Percentiles rank a stretch among this genome's conserved stretches.
phyloP scores from a whole-genome alignment of 495 filamentous ascomycete genomes.

The Penicillium ucsense region DNA sequence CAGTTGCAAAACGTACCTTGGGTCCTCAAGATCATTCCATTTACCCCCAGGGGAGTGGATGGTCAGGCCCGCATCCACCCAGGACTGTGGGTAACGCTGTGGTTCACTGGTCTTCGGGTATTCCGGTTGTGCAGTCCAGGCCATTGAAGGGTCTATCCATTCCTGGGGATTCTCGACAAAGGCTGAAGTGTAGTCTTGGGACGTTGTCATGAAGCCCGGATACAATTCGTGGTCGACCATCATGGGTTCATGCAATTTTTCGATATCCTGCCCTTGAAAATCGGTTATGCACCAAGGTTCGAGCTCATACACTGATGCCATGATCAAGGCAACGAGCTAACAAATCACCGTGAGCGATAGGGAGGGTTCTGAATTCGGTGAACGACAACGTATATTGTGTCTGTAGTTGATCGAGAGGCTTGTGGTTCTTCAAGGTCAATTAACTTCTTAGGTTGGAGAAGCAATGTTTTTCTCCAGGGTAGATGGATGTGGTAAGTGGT shows the following conservation, averaged over 20 bases:
- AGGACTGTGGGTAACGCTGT: conserved; percentile 7
- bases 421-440: too few species aligned
- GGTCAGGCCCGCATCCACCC: conserved; percentile 8
- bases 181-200: background rate
- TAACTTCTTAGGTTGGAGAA: too few species aligned
- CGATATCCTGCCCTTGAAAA: background rate
- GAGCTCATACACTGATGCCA: background rate
- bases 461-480: too few species aligned
- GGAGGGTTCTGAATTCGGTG: too few species aligned
- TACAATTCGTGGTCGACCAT: conserved; percentile 1
- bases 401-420: too few species aligned
- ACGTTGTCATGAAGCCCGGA: background rate
- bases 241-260: background rate
- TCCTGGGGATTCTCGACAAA: background rate
- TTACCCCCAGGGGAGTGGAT: background rate
- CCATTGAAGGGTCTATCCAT: background rate
- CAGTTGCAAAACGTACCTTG: background rate
- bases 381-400: too few species aligned
- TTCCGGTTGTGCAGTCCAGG: conserved; percentile 2
- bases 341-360: too few species aligned
- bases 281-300: background rate
- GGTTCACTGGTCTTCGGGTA: background rate
- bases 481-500: too few species aligned
- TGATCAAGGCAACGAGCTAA: background rate
- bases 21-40: background rate